Percentiles rank a stretch among this genome's conserved stretches.
Evolutionary conservation across 2,329 filamentous ascomycete species (phyloP).

Genomic region (Epichloe aotearoae): DNA sequence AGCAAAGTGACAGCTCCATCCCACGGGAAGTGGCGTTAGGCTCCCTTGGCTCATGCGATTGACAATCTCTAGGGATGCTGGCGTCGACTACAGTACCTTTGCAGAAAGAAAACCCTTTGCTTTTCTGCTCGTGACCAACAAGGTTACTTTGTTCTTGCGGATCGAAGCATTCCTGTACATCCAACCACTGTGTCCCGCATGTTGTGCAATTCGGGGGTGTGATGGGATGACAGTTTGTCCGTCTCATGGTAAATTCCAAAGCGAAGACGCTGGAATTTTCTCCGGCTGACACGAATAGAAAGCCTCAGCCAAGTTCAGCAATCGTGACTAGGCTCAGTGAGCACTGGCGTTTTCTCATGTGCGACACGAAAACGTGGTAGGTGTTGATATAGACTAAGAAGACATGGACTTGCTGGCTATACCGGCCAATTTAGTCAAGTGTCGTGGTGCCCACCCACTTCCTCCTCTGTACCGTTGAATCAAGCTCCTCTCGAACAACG

Average conservation of each 20-base stretch:
- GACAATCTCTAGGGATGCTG: background rate
- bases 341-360: background rate
- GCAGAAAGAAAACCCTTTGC: background rate
- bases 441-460: background rate
- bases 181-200: background rate
- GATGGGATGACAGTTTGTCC: background rate
- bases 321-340: background rate
- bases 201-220: background rate
- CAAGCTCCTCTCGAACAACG: background rate
- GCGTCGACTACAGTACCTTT: background rate
- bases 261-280: background rate
- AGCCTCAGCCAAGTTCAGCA: background rate
- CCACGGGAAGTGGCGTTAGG: slow-evolving; percentile 1
- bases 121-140: background rate
- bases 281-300: background rate
- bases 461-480: background rate
- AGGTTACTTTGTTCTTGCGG: background rate
- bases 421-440: too few relatives aligned
- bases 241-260: background rate
- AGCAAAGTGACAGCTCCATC: slow-evolving; percentile 4
- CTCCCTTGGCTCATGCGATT: background rate
- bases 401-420: too few relatives aligned
- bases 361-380: background rate
- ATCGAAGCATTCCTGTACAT: background rate
- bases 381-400: too few relatives aligned